Base-by-base conservation (phyloP, 1,284 basidiomycete genomes). In the Apiotrichum brassicae region DNA sequence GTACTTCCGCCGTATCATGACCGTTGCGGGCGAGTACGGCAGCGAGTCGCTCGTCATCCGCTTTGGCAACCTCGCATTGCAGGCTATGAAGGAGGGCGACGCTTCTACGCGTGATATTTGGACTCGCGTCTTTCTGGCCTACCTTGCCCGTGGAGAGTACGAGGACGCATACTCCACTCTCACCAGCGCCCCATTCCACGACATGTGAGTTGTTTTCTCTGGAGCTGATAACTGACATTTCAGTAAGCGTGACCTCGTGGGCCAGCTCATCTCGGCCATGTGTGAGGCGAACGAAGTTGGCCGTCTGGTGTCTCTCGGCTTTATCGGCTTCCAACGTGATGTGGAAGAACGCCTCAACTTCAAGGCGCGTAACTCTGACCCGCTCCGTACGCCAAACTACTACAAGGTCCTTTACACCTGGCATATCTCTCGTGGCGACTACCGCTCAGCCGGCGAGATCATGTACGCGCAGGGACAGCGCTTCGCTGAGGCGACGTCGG, bases 381-480 rank as follows among this genome's bases (percentile, higher is more conserved):
- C 94, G 39, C 80, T 88, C 45, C 76, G 84, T 36, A 79, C 78
- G 37, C 93, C 93, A 0, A 86, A 85, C 66, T 98, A 97, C 76
- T 87, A 91, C 43, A 81, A 83, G 60, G 87, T 98, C 51, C 75
- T 98, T n/a, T 97, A 97, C 75, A 85, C 90, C 42, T 98, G 92
- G 87, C 86, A 90, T 70, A 82, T 86, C 56, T 79, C 81, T 46
- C 78, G 87, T 68, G 87, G 87, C 28, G 89, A 95, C 67, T 91
- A 91, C 74, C 81, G 87, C 45, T 88, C 82, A 64, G 91, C 91
- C 47, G 87, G 87, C 12, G 79, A 86, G 48, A 84, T 84, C 20
- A 97, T 98, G 93, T 97, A 95, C 71, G 87, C 92, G 62, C 85
- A 91, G 54, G 91, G 87, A 16, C 79, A 85, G 51, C 85, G 88